Evolutionary conservation across 1,284 basidiomycete species (phyloP).

Genomic region (Moniliella sp.): DNA sequence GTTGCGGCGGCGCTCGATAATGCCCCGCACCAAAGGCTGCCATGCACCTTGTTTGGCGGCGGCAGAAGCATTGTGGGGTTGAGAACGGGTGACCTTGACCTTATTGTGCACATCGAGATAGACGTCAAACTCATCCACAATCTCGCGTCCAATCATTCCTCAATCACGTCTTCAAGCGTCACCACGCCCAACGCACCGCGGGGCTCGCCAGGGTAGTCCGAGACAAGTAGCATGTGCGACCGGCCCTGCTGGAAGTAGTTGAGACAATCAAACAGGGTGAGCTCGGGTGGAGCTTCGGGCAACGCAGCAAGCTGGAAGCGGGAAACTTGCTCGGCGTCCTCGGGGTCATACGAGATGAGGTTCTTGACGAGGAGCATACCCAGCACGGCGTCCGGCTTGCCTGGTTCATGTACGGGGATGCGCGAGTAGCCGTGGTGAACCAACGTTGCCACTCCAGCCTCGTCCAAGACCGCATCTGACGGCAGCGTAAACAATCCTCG

Average conservation of each 20-base stretch:
- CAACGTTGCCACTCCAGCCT: constrained; percentile 48
- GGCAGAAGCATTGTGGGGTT: neutral
- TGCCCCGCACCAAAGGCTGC: constrained; percentile 27
- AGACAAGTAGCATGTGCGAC: constrained; percentile 72
- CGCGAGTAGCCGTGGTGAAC: constrained; percentile 57
- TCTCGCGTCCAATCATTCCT: constrained; percentile 41
- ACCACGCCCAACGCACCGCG: constrained; percentile 46
- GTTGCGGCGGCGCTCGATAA: constrained; percentile 30
- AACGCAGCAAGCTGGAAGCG: constrained; percentile 43
- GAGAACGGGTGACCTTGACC: constrained; percentile 12
- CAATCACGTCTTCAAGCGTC: constrained; percentile 38
- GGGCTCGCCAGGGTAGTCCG: constrained; percentile 53
- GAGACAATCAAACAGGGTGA: constrained; percentile 41
- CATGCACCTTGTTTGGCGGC: neutral
- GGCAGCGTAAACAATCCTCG: constrained; percentile 56
- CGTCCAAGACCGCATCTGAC: constrained; percentile 57
- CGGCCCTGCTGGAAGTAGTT: constrained; percentile 61
- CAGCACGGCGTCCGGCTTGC: constrained; percentile 53
- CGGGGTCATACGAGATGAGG: constrained; percentile 74
- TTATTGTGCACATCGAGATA: constrained; percentile 14
- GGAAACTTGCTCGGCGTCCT: constrained; percentile 51
- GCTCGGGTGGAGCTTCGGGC: constrained; percentile 66
- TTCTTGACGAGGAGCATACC: constrained; percentile 55
- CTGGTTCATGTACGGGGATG: constrained; percentile 67
- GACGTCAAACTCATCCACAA: constrained; percentile 23